These are phyloP conservation scores for Phylloporus arenicola DNA, from an alignment of 768 basidiomycete species.

Conservation along the genomic window DNA sequence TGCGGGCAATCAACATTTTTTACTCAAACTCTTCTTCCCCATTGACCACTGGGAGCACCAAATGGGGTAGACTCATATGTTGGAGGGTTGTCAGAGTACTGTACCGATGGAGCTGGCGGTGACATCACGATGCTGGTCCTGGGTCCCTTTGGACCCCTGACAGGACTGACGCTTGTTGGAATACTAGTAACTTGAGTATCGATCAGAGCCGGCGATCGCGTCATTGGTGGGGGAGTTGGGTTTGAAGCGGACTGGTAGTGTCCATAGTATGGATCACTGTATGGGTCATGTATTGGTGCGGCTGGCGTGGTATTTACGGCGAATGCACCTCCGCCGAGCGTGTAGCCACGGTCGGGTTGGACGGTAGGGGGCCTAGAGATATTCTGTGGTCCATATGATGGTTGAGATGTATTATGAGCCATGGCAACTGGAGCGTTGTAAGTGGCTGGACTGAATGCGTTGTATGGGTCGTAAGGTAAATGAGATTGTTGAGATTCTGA, in stretches of 20 bases:
- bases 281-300: conserved; percentile 30
- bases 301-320: conserved; percentile 42
- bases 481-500: conserved; percentile 54
- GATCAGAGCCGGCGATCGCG: conserved; percentile 36
- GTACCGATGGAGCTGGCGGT: conserved; percentile 9
- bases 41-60: conserved; percentile 45
- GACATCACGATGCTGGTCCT: conserved; percentile 23
- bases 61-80: conserved; percentile 55
- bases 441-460: conserved; percentile 33
- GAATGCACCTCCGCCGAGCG: conserved; percentile 54
- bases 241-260: conserved; percentile 16
- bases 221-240: conserved; percentile 27
- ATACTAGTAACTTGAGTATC: conserved; percentile 32
- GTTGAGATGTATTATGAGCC: conserved; percentile 10
- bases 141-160: conserved; percentile 39
- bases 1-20: not conserved
- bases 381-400: conserved; percentile 15
- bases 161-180: conserved; percentile 33
- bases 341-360: conserved; percentile 48
- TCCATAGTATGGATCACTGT: conserved; percentile 27
- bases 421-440: conserved; percentile 34
- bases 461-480: conserved; percentile 48
- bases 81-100: conserved; percentile 56
- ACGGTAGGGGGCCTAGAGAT: conserved; percentile 13
- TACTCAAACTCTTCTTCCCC: conserved; percentile 40